A percentile compares a stretch with the other conserved stretches of the same genome.
Evolutionary conservation across 2,329 filamentous ascomycete species (phyloP).

Genomic region (Fusarium coffeatum): DNA sequence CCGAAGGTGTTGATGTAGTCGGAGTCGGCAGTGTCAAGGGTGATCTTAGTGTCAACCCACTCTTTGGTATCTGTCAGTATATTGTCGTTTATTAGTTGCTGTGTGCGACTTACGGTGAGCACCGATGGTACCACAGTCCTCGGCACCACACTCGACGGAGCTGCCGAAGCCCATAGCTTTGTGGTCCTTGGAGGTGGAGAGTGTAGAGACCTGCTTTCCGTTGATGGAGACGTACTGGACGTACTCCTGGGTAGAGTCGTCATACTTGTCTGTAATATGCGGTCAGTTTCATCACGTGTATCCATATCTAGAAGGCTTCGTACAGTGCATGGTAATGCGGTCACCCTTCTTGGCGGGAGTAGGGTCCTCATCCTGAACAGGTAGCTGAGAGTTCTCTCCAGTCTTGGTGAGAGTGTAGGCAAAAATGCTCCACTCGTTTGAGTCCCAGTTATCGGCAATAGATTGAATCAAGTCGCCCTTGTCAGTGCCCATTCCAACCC

Average conservation of each 20-base stretch:
- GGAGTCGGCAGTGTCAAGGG: slow-evolving; percentile 28
- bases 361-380: slow-evolving; percentile 28
- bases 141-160: slow-evolving; percentile 72
- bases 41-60: slow-evolving; percentile 39
- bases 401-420: slow-evolving; percentile 57
- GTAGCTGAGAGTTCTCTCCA: slow-evolving; percentile 37
- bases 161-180: slow-evolving; percentile 57
- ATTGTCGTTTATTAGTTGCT: rapidly evolving
- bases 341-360: slow-evolving; percentile 28
- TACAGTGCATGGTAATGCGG: slow-evolving; percentile 41
- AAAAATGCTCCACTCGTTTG: slow-evolving; percentile 54
- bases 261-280: slow-evolving; percentile 22
- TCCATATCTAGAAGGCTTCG: rapidly evolving
- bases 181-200: slow-evolving; percentile 58
- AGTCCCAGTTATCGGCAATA: slow-evolving; percentile 54
- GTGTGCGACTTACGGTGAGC: slow-evolving; percentile 30
- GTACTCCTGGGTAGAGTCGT: slow-evolving; percentile 30
- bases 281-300: neutral
- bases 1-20: slow-evolving; percentile 37
- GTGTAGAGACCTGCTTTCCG: slow-evolving; percentile 51
- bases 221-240: slow-evolving; percentile 39
- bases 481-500: slow-evolving; percentile 62
- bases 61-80: neutral
- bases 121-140: slow-evolving; percentile 73
- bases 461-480: slow-evolving; percentile 61